Conservation (phyloP, 78 protist species). For the Protostelium mycophagum region DNA sequence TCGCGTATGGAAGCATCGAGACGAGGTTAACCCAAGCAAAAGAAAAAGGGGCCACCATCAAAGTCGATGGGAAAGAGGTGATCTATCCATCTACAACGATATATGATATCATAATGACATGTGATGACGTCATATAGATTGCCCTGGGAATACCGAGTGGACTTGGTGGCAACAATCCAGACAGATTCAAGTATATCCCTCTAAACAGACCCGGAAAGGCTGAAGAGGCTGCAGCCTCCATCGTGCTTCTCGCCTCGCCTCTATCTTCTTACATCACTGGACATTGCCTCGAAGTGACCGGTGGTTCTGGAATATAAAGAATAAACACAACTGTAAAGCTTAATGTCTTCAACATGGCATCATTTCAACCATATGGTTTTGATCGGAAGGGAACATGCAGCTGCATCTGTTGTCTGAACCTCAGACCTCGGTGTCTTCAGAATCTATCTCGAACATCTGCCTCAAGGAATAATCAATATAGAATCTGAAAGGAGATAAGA, state of each 20-base stretch:
- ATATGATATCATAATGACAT: not conserved
- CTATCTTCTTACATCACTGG: slow-evolving; percentile 34
- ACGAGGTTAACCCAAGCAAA: slow-evolving; percentile 4
- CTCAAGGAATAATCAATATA: too few relatives aligned
- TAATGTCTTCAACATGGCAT: too few relatives aligned
- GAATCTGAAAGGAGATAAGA: too few relatives aligned
- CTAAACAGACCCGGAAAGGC: slow-evolving; percentile 8
- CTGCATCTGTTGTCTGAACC: too few relatives aligned
- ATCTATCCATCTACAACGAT: not conserved
- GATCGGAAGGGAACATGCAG: too few relatives aligned
- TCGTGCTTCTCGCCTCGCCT: slow-evolving; percentile 19
- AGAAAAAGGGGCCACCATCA: not conserved
- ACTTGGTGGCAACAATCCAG: not conserved
- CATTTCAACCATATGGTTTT: too few relatives aligned
- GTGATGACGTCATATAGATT: not conserved
- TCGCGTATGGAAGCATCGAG: slow-evolving; percentile 26
- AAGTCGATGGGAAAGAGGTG: slow-evolving; percentile 1
- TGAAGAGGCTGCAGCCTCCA: slow-evolving; percentile 34
- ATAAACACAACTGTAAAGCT: too few relatives aligned
- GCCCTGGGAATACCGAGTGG: slow-evolving; percentile 11
- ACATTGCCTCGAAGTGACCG: slow-evolving; percentile 43
- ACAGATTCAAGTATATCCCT: slow-evolving; percentile 2
- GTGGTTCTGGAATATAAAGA: slow-evolving; percentile 28
- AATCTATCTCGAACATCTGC: too few relatives aligned
- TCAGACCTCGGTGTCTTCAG: too few relatives aligned